Conservation (phyloP, 805 yeast genomes). For the Teunomyces lycoperdinae region DNA sequence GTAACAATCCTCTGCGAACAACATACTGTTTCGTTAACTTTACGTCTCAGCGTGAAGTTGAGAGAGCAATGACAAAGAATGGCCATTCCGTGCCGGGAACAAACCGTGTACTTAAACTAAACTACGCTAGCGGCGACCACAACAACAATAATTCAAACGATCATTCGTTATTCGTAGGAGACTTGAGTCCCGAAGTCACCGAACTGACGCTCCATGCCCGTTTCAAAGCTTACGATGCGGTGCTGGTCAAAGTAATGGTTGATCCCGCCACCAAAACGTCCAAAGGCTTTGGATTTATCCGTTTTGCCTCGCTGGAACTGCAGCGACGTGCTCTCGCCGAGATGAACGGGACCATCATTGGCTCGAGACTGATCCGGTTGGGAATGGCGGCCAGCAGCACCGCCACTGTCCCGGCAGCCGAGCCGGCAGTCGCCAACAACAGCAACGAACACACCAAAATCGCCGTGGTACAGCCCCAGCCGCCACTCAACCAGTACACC, state of each 20-base stretch:
- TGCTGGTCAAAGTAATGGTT: slow-evolving; percentile 73
- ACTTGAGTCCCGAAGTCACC: slow-evolving; percentile 67
- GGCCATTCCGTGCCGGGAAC: slow-evolving; percentile 72
- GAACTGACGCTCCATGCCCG: slow-evolving; percentile 63
- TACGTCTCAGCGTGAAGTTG: slow-evolving; percentile 55
- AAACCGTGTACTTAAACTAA: slow-evolving; percentile 59
- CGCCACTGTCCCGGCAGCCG: slow-evolving; percentile 13
- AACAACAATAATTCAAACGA: slow-evolving; percentile 26
- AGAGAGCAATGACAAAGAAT: slow-evolving; percentile 62
- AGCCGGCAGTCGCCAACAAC: slow-evolving; percentile 12
- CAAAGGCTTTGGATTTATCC: slow-evolving; percentile 89
- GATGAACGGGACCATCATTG: slow-evolving; percentile 76
- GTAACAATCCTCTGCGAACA: slow-evolving; percentile 40
- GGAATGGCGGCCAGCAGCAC: slow-evolving; percentile 26
- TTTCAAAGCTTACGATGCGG: slow-evolving; percentile 65
- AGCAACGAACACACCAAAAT: slow-evolving; percentile 14
- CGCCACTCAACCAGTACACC: slow-evolving; percentile 60
- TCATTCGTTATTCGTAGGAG: slow-evolving; percentile 81
- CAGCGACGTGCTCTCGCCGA: slow-evolving; percentile 71
- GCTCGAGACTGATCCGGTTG: slow-evolving; percentile 77
- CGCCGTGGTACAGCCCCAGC: slow-evolving; percentile 43
- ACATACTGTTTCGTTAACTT: slow-evolving; percentile 80
- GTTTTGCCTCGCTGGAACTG: slow-evolving; percentile 61
- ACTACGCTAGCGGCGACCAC: slow-evolving; percentile 70
- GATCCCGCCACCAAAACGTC: slow-evolving; percentile 69